Evolutionary conservation across 2,329 filamentous ascomycete species (phyloP).

Genomic region (Exophiala alcalophila): DNA sequence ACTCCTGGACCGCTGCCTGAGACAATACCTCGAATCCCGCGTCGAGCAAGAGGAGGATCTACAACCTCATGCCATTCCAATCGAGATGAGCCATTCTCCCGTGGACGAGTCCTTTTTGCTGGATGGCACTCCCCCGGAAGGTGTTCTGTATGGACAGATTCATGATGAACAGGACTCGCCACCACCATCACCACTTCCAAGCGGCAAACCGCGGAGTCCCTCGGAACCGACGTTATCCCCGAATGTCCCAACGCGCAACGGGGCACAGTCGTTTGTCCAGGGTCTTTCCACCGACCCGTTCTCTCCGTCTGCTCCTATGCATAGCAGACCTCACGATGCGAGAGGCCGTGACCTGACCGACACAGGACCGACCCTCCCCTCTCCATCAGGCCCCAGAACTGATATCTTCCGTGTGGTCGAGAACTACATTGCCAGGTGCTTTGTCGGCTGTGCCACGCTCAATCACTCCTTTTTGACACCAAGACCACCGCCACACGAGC

Average conservation of each 20-base stretch:
- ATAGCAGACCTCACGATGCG: constrained; percentile 3
- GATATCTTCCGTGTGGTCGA: constrained; percentile 71
- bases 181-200: constrained; percentile 14
- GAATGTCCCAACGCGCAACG: constrained; percentile 1
- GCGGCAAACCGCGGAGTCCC: constrained; percentile 16
- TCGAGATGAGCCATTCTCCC: constrained; percentile 7
- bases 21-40: constrained; percentile 48
- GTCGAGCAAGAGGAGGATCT: constrained; percentile 32
- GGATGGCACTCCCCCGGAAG: constrained; percentile 22
- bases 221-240: constrained; percentile 22
- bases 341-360: constrained; percentile 4
- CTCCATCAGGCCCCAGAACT: neutral
- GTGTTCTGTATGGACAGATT: constrained; percentile 14
- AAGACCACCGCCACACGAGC: constrained; percentile 44
- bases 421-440: constrained; percentile 69
- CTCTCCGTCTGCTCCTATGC: constrained; percentile 9
- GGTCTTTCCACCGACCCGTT: constrained; percentile 18
- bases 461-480: constrained; percentile 70
- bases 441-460: constrained; percentile 67
- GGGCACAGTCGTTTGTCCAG: constrained; percentile 10
- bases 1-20: constrained; percentile 56
- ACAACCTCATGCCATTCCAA: neutral
- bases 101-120: constrained; percentile 28
- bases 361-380: neutral
- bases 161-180: constrained; percentile 21